Evolutionary conservation across 2,329 filamentous ascomycete genomes (phyloP).

Genomic region (Cladosporium sp.): DNA sequence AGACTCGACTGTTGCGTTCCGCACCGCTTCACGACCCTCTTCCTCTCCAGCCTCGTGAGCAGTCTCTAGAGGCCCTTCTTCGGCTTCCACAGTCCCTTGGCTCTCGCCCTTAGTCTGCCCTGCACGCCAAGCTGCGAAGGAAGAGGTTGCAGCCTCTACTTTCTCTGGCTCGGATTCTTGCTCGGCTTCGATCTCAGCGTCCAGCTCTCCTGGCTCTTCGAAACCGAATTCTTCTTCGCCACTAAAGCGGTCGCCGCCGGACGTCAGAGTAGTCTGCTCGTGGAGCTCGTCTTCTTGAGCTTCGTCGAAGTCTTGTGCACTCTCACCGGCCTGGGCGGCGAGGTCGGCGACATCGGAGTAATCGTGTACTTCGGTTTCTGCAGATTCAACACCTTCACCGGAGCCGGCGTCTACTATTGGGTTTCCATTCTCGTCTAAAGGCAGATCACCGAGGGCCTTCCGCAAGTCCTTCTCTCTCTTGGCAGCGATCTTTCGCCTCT

Average conservation of each 20-base stretch:
- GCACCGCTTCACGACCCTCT: not conserved
- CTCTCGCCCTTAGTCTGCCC: conserved; percentile 16
- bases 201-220: conserved; percentile 17
- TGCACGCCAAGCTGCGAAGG: conserved; percentile 18
- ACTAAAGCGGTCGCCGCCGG: conserved; percentile 26
- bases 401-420: not conserved
- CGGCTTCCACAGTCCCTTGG: conserved; percentile 4
- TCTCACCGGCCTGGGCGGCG: not conserved
- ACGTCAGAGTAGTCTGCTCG: conserved; percentile 20
- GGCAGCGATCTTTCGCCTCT: conserved; percentile 25
- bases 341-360: conserved; percentile 12
- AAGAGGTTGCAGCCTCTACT: not conserved
- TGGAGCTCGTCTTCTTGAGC: not conserved
- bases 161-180: conserved; percentile 1
- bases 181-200: conserved; percentile 13
- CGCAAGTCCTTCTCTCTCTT: conserved; percentile 26
- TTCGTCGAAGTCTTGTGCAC: conserved; percentile 1
- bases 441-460: conserved; percentile 13
- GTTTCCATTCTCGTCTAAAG: not conserved
- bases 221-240: conserved; percentile 26
- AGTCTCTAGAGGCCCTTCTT: not conserved
- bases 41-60: conserved; percentile 8
- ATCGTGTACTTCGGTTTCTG: not conserved
- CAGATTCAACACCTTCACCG: not conserved
- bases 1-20: not conserved